Evolutionary conservation across 371 early-diverging fungal genomes (phyloP), one percentile per base, ranked within the genome.

Genomic region (Conidiobolus incongruus): DNA sequence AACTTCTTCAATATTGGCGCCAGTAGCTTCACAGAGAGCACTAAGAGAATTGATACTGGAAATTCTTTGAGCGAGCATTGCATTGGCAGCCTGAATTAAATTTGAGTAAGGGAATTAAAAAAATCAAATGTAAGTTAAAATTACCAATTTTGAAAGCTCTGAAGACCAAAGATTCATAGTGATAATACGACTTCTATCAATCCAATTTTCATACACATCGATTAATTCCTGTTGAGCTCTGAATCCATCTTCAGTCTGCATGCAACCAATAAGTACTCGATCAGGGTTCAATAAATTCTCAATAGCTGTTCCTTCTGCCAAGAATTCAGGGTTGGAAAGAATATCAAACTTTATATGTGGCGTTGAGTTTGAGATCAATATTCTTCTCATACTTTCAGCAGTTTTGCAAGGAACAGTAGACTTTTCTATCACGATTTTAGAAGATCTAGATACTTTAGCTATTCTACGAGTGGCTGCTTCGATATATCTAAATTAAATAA

Each of bases 381-480:
- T 90, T 28, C 73, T 70, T 46, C 83, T 74, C 74, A 93, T 81
- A 55, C 69, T 65, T 51, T 84, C 79, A 31, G 90, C 88, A 31
- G 93, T 90, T 50, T 84, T 72, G 61, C 91, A 90, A 26, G 94
- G 94, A 8, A 93, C 94, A 28, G 94, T 93, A 0, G 88, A 87
- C 62, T 88, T 89, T 54, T 88, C 91, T 28, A 93, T 78, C 4
- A 93, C 83, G 50, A 93, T 79, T 63, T 88, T 93, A 63, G 75
- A 65, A 48, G 67, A 66, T 42, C 56, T 74, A 20, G 89, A 74
- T 19, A 82, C 77, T 47, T 74, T 64, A n/a, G 90, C 91, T 55
- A 93, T 88, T 46, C 76, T 68, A 42, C 83, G 70, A 34, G 84
- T 81, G 45, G 91, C 89, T 28, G 75, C 55, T 60, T 87, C 87